Percentiles rank a stretch among this genome's conserved stretches.
Conservation (phyloP, 2,329 filamentous ascomycete species). For the Ustilaginoidea virens region DNA sequence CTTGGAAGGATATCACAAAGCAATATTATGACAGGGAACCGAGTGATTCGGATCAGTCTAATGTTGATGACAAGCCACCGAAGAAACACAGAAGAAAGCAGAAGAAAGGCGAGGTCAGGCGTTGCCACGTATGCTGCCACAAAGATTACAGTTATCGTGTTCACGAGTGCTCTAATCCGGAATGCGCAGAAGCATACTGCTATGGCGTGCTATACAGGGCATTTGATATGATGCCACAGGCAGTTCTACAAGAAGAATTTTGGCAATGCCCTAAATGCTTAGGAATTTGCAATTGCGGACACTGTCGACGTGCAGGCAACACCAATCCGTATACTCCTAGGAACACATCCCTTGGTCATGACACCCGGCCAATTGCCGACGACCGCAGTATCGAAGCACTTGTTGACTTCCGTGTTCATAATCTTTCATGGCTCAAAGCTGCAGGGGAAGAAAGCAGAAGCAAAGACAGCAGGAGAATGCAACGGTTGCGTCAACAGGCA, state of each 20-base stretch:
- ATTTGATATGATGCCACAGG: conserved; percentile 77
- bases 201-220: conserved; percentile 87
- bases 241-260: conserved; percentile 60
- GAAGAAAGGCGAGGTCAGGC: conserved; percentile 38
- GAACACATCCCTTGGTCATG: conserved; percentile 75
- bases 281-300: conserved; percentile 73
- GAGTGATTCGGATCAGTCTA: conserved; percentile 38
- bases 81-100: conserved; percentile 40
- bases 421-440: conserved; percentile 64
- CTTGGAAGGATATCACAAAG: conserved; percentile 69
- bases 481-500: conserved; percentile 37
- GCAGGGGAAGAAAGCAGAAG: conserved; percentile 41
- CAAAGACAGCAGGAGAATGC: conserved; percentile 41
- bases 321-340: conserved; percentile 73
- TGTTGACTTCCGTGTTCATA: conserved; percentile 82
- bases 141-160: conserved; percentile 75
- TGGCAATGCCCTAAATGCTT: conserved; percentile 87
- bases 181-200: conserved; percentile 67
- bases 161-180: conserved; percentile 55
- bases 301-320: conserved; percentile 51
- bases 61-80: conserved; percentile 44
- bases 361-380: conserved; percentile 82
- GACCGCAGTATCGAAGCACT: conserved; percentile 78
- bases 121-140: conserved; percentile 73
- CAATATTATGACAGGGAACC: conserved; percentile 31